Base-by-base conservation (phyloP, 1,284 basidiomycete species). In the Tilletia setariae region DNA sequence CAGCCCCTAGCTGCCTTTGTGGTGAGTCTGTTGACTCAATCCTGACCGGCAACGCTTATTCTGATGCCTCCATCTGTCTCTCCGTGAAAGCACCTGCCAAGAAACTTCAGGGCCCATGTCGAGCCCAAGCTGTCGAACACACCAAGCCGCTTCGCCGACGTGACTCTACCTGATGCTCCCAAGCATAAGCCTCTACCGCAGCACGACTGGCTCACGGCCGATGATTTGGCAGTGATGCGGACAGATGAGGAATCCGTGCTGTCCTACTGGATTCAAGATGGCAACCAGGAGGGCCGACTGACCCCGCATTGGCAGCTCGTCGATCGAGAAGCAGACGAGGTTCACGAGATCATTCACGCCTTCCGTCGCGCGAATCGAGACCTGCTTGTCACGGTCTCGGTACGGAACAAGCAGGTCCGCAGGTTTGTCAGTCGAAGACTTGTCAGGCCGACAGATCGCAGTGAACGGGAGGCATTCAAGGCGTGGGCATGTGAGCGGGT, bases 301-400 rank as follows among this genome's bases (percentile, higher is more conserved):
- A 25, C 25, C 32, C 28, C 28, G 32, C 56, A 61, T 21, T 61
- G 56, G 56, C 56, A 61, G 32, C 56, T 61, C 9, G 32, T 40
- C 56, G 19, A 25, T 19, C 56, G 56, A 19, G 13, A 32, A 6
- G n/a, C 56, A 15, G 56, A 61, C 32, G 56, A 61, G 56, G 7
- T 61, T 11, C 28, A 35, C 56, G 56, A 61, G 56, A 15, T 61
- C 28, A 19, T 61, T 2, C 56, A 61, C 28, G 56, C 56, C 16
- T 61, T 61, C 15, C 56, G 56, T n/a, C 56, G 56, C 30, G 56
- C 28, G 56, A 28, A 61, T 40, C 56, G 56, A n/a, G 56, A 61
- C 28, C 25, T 35, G 8, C 2, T 7, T 9, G 32, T 61, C 16
- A 25, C 25, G 2, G 32, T 35, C 23, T 25, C 23, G 3, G 7